A percentile compares a stretch with the other conserved stretches of the same genome.
Evolutionary conservation across 805 yeast genomes (phyloP).

Genomic region (Candida dajiaensis): DNA sequence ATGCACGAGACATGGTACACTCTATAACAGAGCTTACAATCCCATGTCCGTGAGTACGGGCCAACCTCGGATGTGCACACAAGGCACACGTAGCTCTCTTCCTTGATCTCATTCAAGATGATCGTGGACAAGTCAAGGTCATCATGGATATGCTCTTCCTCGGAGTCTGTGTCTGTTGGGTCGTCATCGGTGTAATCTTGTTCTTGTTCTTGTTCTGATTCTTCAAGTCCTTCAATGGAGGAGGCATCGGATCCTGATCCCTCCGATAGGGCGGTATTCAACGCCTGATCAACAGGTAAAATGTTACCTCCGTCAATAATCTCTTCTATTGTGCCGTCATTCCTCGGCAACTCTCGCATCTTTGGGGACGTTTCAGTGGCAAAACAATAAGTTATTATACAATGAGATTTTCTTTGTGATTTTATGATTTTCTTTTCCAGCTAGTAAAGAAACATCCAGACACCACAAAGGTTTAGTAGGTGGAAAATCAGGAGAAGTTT

Average conservation of each 20-base stretch:
- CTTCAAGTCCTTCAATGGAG: not conserved
- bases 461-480: not conserved
- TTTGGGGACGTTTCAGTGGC: not conserved
- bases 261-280: not conserved
- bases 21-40: slow-evolving; percentile 70
- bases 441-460: not conserved
- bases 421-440: no score
- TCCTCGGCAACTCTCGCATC: not conserved
- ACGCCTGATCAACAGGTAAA: not conserved
- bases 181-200: not conserved
- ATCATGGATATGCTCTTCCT: slow-evolving; percentile 11
- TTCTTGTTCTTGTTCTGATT: not conserved
- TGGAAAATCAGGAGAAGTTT: not conserved
- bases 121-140: slow-evolving; percentile 25
- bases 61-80: slow-evolving; percentile 85
- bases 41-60: slow-evolving; percentile 62
- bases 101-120: slow-evolving; percentile 51
- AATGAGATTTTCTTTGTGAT: no score
- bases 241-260: not conserved
- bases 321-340: slow-evolving; percentile 13
- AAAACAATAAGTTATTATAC: no score
- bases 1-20: slow-evolving; percentile 86
- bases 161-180: slow-evolving; percentile 11
- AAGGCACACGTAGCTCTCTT: slow-evolving; percentile 75
- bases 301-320: not conserved